Percentiles rank a stretch among this genome's conserved stretches.
Conservation (phyloP, 2,329 filamentous ascomycete species). For the Monosporascus ibericus region DNA sequence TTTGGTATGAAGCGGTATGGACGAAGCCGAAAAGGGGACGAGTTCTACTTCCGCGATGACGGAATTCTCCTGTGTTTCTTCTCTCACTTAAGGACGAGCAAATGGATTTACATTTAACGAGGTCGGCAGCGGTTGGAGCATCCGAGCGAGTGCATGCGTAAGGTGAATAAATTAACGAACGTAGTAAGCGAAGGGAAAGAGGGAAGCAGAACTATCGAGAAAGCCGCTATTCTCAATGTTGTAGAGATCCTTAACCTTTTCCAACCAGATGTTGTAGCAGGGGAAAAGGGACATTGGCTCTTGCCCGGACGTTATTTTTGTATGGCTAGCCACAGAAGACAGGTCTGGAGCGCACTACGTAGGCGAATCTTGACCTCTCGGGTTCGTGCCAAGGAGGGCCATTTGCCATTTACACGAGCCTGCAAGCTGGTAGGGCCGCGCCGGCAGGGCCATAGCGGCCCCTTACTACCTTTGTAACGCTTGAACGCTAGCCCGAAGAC, state of each 20-base stretch:
- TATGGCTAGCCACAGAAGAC: no score
- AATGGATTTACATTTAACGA: not conserved
- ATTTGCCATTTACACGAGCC: not conserved
- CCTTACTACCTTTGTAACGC: no score
- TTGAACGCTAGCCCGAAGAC: no score
- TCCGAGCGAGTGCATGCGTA: not conserved
- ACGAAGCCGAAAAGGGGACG: not conserved
- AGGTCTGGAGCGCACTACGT: no score
- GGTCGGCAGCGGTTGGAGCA: not conserved
- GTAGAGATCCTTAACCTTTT: not conserved
- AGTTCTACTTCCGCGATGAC: not conserved
- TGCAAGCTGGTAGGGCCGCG: no score
- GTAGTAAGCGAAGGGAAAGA: not conserved
- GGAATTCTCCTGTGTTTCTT: not conserved
- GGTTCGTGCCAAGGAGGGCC: not conserved
- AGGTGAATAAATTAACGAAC: not conserved
- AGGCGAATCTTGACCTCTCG: not conserved
- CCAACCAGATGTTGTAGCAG: not conserved
- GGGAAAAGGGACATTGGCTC: not conserved
- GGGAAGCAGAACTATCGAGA: not conserved
- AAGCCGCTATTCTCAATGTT: not conserved
- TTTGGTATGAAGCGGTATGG: not conserved
- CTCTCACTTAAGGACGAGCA: not conserved
- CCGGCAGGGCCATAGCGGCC: no score
- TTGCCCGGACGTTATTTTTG: no score